These are phyloP conservation scores for Wickerhamomyces sp. DNA, from an alignment of 1,139 yeast species.

Conservation along the genomic window DNA sequence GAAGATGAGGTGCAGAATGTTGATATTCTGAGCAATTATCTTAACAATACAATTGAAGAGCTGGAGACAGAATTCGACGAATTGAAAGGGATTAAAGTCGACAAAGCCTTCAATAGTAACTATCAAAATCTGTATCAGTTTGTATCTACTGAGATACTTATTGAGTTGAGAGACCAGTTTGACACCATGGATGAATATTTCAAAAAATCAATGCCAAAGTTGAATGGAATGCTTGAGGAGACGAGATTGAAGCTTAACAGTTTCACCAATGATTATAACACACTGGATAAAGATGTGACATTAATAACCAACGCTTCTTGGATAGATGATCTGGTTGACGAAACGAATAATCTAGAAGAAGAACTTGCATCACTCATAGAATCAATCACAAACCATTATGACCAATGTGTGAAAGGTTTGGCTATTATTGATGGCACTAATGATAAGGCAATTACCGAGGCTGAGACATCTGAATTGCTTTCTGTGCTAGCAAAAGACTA, in stretches of 20 bases:
- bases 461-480: slow-evolving; percentile 31
- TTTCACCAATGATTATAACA: slow-evolving; percentile 14
- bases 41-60: slow-evolving; percentile 28
- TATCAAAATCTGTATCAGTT: slow-evolving; percentile 36
- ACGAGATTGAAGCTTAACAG: slow-evolving; percentile 16
- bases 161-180: slow-evolving; percentile 20
- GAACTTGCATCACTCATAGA: slow-evolving; percentile 69
- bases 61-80: slow-evolving; percentile 28
- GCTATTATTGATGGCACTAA: slow-evolving; percentile 25
- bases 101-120: slow-evolving; percentile 22
- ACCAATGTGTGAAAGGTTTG: slow-evolving; percentile 55
- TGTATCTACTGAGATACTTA: slow-evolving; percentile 36
- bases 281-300: slow-evolving; percentile 18
- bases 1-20: slow-evolving; percentile 24
- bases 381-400: slow-evolving; percentile 77
- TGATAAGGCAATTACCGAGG: slow-evolving; percentile 13
- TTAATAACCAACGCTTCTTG: slow-evolving; percentile 7
- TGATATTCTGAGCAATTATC: slow-evolving; percentile 22
- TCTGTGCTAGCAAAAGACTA: slow-evolving; percentile 37
- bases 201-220: slow-evolving; percentile 17
- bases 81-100: slow-evolving; percentile 29
- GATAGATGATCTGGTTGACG: slow-evolving; percentile 23
- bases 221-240: slow-evolving; percentile 13
- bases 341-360: slow-evolving; percentile 53
- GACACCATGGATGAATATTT: slow-evolving; percentile 16